These are phyloP conservation scores for Rhinocladiella mackenziei DNA, from an alignment of 2,329 filamentous ascomycete genomes.

Conservation along the genomic window DNA sequence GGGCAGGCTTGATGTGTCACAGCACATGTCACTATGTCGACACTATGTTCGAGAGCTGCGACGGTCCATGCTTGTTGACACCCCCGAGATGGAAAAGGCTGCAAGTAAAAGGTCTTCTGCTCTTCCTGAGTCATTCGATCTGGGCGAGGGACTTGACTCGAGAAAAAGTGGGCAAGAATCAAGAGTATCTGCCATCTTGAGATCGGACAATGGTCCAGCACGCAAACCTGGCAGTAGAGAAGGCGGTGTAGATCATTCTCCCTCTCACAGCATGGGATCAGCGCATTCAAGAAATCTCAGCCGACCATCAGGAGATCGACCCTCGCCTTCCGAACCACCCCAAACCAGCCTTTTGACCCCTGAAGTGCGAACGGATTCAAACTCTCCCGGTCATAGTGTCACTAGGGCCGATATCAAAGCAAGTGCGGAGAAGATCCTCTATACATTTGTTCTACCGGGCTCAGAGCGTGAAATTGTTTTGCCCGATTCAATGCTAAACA, in stretches of 20 bases:
- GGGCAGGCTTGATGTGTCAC: constrained; percentile 99
- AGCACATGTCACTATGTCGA: constrained; percentile 94
- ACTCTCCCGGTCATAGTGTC: constrained; percentile 77
- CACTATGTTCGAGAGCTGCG: constrained; percentile 96
- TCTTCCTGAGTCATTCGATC: constrained; percentile 65
- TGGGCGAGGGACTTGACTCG: constrained; percentile 53
- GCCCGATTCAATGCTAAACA: constrained; percentile 77
- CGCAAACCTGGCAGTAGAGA: constrained; percentile 37
- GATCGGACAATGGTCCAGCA: constrained; percentile 43
- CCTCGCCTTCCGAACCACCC: constrained; percentile 45
- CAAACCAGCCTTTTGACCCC: constrained; percentile 60
- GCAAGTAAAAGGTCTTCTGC: constrained; percentile 81
- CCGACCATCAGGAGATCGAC: constrained; percentile 29
- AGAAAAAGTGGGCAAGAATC: constrained; percentile 75
- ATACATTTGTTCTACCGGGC: constrained; percentile 91
- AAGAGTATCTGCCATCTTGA: constrained; percentile 84
- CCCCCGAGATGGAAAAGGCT: constrained; percentile 79
- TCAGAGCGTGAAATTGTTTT: constrained; percentile 94
- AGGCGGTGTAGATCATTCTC: constrained; percentile 21
- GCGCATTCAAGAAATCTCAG: constrained; percentile 33
- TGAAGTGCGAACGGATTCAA: constrained; percentile 67
- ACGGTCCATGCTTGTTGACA: constrained; percentile 86
- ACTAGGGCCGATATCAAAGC: constrained; percentile 85
- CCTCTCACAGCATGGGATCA: constrained; percentile 45
- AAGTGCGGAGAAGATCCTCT: constrained; percentile 97